A percentile compares a stretch with the other conserved stretches of the same genome.
Evolutionary conservation across 2,329 filamentous ascomycete genomes (phyloP).

Genomic region (Fusarium graminum): DNA sequence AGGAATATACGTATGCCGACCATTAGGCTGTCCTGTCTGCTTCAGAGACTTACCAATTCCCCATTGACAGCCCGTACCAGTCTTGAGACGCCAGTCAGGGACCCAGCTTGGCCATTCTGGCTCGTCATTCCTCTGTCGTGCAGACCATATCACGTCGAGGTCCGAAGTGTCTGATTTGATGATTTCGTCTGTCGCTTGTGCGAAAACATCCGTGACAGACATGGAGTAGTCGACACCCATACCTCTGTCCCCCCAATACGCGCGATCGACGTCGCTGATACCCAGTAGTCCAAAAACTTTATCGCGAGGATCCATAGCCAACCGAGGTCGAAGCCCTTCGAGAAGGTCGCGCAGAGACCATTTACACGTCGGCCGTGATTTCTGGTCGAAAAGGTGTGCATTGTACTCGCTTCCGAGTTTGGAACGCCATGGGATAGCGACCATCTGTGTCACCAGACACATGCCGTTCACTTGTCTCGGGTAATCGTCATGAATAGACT

Average conservation of each 20-base stretch:
- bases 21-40: background rate
- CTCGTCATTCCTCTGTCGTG: slow-evolving; percentile 24
- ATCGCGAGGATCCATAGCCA: slow-evolving; percentile 35
- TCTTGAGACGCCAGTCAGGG: slow-evolving; percentile 38
- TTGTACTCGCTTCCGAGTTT: slow-evolving; percentile 25
- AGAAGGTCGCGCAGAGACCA: slow-evolving; percentile 33
- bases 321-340: slow-evolving; percentile 25
- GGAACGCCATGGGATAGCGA: slow-evolving; percentile 27
- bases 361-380: slow-evolving; percentile 23
- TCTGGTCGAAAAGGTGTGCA: slow-evolving; percentile 5
- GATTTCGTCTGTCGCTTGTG: slow-evolving; percentile 29
- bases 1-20: slow-evolving; percentile 18
- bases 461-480: slow-evolving; percentile 21
- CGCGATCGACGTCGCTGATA: slow-evolving; percentile 26
- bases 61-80: slow-evolving; percentile 35
- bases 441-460: slow-evolving; percentile 25
- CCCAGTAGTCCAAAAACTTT: slow-evolving; percentile 38
- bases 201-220: slow-evolving; percentile 26
- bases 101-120: slow-evolving; percentile 40
- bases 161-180: slow-evolving; percentile 21
- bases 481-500: slow-evolving; percentile 4
- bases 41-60: slow-evolving; percentile 27
- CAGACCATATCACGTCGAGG: slow-evolving; percentile 32
- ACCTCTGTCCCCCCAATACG: background rate
- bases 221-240: slow-evolving; percentile 31